Evolutionary conservation across 1,284 basidiomycete species (phyloP).

Genomic region (Ustilago trichophora): DNA sequence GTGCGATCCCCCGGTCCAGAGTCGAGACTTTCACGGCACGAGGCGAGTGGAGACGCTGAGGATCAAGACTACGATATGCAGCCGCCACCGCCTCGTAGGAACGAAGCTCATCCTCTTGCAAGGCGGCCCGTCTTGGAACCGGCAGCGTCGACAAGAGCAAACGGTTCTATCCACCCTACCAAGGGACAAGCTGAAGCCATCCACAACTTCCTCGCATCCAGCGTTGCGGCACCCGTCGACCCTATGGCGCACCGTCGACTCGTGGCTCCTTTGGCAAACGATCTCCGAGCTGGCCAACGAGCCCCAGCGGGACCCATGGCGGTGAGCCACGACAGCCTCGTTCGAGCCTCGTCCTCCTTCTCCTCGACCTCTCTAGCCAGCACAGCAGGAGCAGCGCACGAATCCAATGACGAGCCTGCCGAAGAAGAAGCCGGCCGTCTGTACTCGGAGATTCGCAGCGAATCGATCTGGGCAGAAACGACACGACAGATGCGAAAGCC

Average conservation of each 20-base stretch:
- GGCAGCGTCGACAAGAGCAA: slow-evolving; percentile 2
- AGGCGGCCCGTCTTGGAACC: slow-evolving; percentile 12
- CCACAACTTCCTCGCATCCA: slow-evolving; percentile 42
- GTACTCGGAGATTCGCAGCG: slow-evolving; percentile 39
- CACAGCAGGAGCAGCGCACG: too few relatives aligned
- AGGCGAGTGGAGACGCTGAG: not conserved
- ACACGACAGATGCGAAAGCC: slow-evolving; percentile 37
- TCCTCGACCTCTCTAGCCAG: slow-evolving; percentile 1
- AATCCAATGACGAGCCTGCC: slow-evolving; percentile 20
- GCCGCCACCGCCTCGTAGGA: slow-evolving; percentile 37
- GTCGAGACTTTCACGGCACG: not conserved
- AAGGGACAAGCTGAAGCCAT: slow-evolving; percentile 35
- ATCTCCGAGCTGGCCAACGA: slow-evolving; percentile 24
- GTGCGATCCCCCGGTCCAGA: slow-evolving; percentile 41
- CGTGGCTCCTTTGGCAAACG: slow-evolving; percentile 17
- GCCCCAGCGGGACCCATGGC: not conserved
- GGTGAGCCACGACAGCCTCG: slow-evolving; percentile 11
- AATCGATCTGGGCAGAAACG: slow-evolving; percentile 50
- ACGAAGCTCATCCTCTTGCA: slow-evolving; percentile 39
- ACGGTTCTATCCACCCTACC: slow-evolving; percentile 29
- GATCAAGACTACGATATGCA: slow-evolving; percentile 32
- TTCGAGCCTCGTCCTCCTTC: slow-evolving; percentile 5
- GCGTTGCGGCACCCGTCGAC: slow-evolving; percentile 29
- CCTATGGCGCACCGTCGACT: slow-evolving; percentile 33
- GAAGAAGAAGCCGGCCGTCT: slow-evolving; percentile 30